These are phyloP conservation scores for Oleoguttula mirabilis DNA, from an alignment of 495 filamentous ascomycete genomes.

Conservation along the genomic window DNA sequence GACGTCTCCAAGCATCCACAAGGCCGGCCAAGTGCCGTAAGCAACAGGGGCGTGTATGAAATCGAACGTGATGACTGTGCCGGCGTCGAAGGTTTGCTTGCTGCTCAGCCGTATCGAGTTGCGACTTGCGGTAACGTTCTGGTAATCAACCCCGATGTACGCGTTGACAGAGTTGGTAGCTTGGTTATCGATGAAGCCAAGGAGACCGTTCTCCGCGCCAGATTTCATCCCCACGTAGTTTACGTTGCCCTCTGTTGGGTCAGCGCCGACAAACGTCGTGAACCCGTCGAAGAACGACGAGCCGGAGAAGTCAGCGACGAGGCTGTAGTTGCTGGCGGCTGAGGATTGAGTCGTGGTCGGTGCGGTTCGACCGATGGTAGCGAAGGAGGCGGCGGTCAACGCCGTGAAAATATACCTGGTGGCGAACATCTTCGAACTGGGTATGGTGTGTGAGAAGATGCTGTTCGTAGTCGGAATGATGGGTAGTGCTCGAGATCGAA, in stretches of 20 bases:
- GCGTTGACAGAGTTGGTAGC: conserved; percentile 17
- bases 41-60: conserved; percentile 25
- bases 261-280: conserved; percentile 33
- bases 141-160: conserved; percentile 16
- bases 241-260: conserved; percentile 27
- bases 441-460: background rate
- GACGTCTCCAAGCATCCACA: conserved; percentile 22
- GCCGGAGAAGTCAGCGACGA: conserved; percentile 36
- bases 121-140: conserved; percentile 3
- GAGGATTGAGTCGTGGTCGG: background rate
- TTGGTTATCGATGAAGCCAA: conserved; percentile 13
- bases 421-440: background rate
- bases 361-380: conserved; percentile 17
- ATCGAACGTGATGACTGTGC: conserved; percentile 22
- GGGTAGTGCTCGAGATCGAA: no score
- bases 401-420: background rate
- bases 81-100: conserved; percentile 20
- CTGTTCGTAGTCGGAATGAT: no score
- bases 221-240: conserved; percentile 14
- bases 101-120: conserved; percentile 22
- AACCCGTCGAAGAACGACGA: conserved; percentile 42
- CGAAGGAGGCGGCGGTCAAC: conserved; percentile 21
- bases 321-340: conserved; percentile 27
- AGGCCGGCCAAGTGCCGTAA: conserved; percentile 26
- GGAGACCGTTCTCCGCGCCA: conserved; percentile 3